Evolutionary conservation across 2,329 filamentous ascomycete species (phyloP), one percentile per base, ranked within the genome.

Genomic region (Colletotrichum karsti): DNA sequence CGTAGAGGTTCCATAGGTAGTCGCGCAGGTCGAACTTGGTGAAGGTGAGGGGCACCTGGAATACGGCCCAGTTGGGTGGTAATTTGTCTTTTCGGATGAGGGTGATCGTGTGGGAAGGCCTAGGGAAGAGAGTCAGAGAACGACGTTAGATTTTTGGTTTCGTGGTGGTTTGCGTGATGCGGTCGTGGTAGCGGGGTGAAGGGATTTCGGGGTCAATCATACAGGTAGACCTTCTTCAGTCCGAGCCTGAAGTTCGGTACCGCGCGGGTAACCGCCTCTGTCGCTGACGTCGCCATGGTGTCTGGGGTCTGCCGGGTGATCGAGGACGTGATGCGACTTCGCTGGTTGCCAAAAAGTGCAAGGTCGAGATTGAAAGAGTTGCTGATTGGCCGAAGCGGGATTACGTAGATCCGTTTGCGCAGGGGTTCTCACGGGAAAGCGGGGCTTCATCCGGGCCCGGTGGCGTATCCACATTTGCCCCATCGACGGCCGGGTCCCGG

Each of bases 11-110:
- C 83, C 89, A 93, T 70, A 99, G 91, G 84, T 98, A 99, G 84
- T 98, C 95, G 80, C 94, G 93, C 44, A 99, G 84, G 79, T 99
- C 96, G 80, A 98, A 91, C 83, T 99, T 99, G 86, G 94, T 97
- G 86, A 98, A 94, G 74, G 89, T 90, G 74, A 98, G 87, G 10
- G 96, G 96, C 33, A 98, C 95, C 75, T 91, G 87, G 88, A 99
- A 99, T 74, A 91, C 92, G 71, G 95, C 96, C 78, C 93, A 94
- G 78, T 90, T 92, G 20, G 95, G 90, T 7, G 93, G 91, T 60
- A 93, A 88, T 72, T 88, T 85, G 30, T 90, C 88, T 66, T 90
- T 92, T 73, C 85, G 92, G 74, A 97, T 84, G 75, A 98, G 88
- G 69, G 92, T 91, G 76, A 98, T 84, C 71, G 90, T 88, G 82